A percentile compares a stretch with the other conserved stretches of the same genome.
Conservation (phyloP, 495 filamentous ascomycete species). For the Glonium stellatum region DNA sequence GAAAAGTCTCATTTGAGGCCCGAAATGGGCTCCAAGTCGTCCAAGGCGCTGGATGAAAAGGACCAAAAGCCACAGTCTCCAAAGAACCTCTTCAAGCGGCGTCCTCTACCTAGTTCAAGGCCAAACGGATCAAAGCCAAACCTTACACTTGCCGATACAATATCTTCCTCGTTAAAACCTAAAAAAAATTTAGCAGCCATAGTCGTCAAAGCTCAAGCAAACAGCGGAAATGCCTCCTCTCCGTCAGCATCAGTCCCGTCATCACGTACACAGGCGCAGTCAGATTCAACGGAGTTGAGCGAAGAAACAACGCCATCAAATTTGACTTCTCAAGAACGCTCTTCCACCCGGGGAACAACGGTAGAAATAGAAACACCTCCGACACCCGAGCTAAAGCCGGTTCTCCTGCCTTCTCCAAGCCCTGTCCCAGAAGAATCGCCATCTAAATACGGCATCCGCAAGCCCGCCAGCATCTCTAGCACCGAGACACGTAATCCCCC, state of each 20-base stretch:
- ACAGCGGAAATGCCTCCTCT: neutral
- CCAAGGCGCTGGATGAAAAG: neutral
- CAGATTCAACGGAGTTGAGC: neutral
- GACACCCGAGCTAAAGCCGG: neutral
- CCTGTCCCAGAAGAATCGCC: constrained; percentile 2
- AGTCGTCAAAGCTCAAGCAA: neutral
- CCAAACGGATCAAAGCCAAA: neutral
- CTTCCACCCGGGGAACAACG: neutral
- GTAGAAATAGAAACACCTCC: neutral
- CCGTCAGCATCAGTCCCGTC: neutral
- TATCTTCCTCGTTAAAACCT: neutral
- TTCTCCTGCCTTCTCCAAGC: neutral
- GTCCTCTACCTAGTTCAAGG: neutral
- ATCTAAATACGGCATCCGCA: constrained; percentile 12
- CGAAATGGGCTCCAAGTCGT: constrained; percentile 12
- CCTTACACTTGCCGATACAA: neutral
- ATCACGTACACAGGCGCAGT: neutral
- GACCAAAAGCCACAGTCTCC: constrained; percentile 1
- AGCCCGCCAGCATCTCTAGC: constrained; percentile 3
- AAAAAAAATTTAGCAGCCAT: neutral
- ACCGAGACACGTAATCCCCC: neutral
- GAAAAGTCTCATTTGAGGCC: constrained; percentile 19
- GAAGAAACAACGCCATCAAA: neutral
- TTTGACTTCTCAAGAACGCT: neutral
- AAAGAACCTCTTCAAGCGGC: constrained; percentile 8